phyloP scores from a whole-genome alignment of 2,329 filamentous ascomycete genomes.

The Zasmidium cellare region DNA sequence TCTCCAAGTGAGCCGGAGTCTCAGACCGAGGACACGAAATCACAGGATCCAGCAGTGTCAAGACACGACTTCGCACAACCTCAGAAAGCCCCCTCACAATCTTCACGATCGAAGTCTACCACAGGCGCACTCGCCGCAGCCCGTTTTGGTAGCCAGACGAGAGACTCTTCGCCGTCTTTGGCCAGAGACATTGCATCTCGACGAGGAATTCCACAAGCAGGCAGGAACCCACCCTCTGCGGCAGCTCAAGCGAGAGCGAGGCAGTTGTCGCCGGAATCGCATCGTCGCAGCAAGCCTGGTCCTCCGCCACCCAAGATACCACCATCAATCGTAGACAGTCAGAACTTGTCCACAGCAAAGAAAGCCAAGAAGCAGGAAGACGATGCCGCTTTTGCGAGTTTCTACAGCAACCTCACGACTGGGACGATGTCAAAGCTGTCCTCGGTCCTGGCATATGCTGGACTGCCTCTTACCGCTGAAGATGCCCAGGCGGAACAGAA shows the following conservation, averaged over 20 bases:
- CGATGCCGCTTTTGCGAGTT: constrained; percentile 76
- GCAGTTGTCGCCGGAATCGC: constrained; percentile 33
- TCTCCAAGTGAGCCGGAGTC: constrained; percentile 3
- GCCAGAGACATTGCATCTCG: constrained; percentile 41
- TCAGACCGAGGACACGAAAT: background rate
- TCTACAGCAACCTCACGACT: constrained; percentile 83
- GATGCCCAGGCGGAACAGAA: constrained; percentile 29
- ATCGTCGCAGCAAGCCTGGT: constrained; percentile 18
- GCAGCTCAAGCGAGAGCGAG: constrained; percentile 31
- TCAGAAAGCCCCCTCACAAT: constrained; percentile 15
- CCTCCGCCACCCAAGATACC: constrained; percentile 25
- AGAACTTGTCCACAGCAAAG: constrained; percentile 18
- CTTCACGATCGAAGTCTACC: constrained; percentile 14
- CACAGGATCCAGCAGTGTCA: constrained; percentile 40
- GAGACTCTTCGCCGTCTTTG: constrained; percentile 37
- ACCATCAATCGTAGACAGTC: constrained; percentile 32
- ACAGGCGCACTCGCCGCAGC: constrained; percentile 28
- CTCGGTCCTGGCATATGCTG: constrained; percentile 88
- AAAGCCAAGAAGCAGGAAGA: constrained; percentile 26
- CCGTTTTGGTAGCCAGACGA: constrained; percentile 25
- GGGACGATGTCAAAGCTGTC: constrained; percentile 85
- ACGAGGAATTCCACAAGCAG: constrained; percentile 35
- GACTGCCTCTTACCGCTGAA: constrained; percentile 66
- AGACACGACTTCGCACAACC: constrained; percentile 42
- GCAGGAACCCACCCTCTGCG: constrained; percentile 24